Evolutionary conservation across 2,329 filamentous ascomycete genomes (phyloP).

Genomic region (Neofusicoccum cordaticola): DNA sequence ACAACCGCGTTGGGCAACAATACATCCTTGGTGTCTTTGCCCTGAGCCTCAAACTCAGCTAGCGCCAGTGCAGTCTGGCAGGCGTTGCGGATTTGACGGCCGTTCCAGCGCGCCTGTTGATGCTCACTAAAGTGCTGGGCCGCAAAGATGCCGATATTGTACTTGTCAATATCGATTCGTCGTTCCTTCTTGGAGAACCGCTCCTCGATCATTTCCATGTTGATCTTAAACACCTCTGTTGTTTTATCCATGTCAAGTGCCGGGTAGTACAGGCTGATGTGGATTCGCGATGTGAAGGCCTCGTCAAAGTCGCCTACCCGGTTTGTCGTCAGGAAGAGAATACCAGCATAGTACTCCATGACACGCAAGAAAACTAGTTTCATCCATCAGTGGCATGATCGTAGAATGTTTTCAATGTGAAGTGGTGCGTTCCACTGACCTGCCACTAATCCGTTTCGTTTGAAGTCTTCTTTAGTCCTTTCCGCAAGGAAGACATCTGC

Average conservation of each 20-base stretch:
- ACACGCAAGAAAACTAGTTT: conserved; percentile 24
- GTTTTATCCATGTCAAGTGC: background rate
- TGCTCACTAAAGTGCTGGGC: background rate
- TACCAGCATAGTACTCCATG: conserved; percentile 39
- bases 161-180: background rate
- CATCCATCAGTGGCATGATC: too few relatives aligned
- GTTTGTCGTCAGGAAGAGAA: conserved; percentile 19
- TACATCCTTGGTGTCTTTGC: too few relatives aligned
- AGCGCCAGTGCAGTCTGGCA: conserved; percentile 16
- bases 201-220: conserved; percentile 11
- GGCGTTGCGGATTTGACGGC: conserved; percentile 2
- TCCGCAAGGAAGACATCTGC: conserved; percentile 63
- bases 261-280: conserved; percentile 19
- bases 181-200: too few relatives aligned
- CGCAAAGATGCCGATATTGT: background rate
- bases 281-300: conserved; percentile 19
- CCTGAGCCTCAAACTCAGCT: conserved; percentile 8
- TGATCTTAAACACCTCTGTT: conserved; percentile 17
- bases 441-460: conserved; percentile 79
- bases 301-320: conserved; percentile 18
- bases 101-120: conserved; percentile 15
- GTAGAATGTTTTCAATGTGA: too few relatives aligned
- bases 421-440: conserved; percentile 30
- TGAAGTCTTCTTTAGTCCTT: conserved; percentile 76
- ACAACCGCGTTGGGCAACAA: too few relatives aligned